phyloP scores from a whole-genome alignment of 1,139 yeast genomes.

The Zygosaccharomyces pseudobailii region DNA sequence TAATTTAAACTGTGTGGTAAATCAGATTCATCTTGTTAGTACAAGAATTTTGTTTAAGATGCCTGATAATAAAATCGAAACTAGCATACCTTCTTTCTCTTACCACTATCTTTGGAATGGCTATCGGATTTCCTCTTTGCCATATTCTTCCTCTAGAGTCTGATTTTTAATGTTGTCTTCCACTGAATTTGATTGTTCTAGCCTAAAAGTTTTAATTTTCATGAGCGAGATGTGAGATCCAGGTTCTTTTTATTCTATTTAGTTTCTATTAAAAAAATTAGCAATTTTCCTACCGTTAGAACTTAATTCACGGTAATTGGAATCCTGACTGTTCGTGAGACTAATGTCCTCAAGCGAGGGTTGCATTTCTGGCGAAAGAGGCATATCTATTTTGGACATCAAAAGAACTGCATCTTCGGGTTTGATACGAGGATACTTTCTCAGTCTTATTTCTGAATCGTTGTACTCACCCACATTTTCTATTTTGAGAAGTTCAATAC shows the following conservation, averaged over 20 bases:
- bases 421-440: conserved; percentile 56
- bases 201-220: not conserved
- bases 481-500: conserved; percentile 50
- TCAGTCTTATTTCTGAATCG: conserved; percentile 50
- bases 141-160: not conserved
- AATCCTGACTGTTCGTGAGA: conserved; percentile 11
- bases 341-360: conserved; percentile 8
- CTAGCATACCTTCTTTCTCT: conserved; percentile 12
- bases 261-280: conserved; percentile 27
- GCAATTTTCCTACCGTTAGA: conserved; percentile 24
- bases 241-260: not conserved
- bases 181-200: too few relatives aligned
- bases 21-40: conserved; percentile 10
- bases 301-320: conserved; percentile 15
- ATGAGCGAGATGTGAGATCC: not conserved
- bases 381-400: conserved; percentile 38
- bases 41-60: conserved; percentile 1
- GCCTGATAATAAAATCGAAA: not conserved
- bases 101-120: conserved; percentile 5
- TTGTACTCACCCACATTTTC: conserved; percentile 50
- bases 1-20: conserved; percentile 23
- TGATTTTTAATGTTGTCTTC: too few relatives aligned
- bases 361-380: conserved; percentile 6
- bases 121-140: conserved; percentile 7
- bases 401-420: conserved; percentile 53